phyloP scores from a whole-genome alignment of 148 eudicot species.

The Euryodendron excelsum region DNA sequence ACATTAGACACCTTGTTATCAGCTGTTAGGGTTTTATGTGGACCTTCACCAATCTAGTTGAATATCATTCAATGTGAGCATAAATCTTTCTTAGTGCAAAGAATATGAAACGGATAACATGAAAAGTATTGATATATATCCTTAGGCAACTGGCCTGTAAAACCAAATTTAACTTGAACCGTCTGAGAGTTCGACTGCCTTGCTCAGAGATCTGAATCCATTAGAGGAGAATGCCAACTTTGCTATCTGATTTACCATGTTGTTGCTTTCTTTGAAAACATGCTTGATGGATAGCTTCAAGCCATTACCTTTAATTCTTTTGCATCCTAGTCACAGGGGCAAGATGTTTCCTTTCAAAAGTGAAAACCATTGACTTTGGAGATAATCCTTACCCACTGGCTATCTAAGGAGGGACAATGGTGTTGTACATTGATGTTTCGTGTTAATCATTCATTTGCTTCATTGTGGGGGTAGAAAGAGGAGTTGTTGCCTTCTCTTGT shows the following conservation, averaged over 20 bases:
- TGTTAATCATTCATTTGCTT: neutral
- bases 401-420: neutral
- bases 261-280: neutral
- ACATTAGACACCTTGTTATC: neutral
- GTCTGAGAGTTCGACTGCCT: neutral
- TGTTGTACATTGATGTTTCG: neutral
- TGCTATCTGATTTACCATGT: neutral
- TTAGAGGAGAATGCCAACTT: neutral
- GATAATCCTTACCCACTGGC: neutral
- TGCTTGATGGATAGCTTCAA: constrained; percentile 2
- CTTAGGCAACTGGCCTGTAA: neutral
- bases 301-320: neutral
- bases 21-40: neutral
- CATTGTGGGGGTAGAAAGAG: too few relatives aligned
- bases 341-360: neutral
- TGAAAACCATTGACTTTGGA: neutral
- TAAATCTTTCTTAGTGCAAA: neutral
- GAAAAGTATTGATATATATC: neutral
- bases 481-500: neutral
- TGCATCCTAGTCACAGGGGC: neutral
- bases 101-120: neutral
- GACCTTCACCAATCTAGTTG: neutral
- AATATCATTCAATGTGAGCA: neutral
- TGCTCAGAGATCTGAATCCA: neutral
- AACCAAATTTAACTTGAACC: neutral